Conservation (phyloP, 306 rosid genomes). For the Quillaja saponaria region DNA sequence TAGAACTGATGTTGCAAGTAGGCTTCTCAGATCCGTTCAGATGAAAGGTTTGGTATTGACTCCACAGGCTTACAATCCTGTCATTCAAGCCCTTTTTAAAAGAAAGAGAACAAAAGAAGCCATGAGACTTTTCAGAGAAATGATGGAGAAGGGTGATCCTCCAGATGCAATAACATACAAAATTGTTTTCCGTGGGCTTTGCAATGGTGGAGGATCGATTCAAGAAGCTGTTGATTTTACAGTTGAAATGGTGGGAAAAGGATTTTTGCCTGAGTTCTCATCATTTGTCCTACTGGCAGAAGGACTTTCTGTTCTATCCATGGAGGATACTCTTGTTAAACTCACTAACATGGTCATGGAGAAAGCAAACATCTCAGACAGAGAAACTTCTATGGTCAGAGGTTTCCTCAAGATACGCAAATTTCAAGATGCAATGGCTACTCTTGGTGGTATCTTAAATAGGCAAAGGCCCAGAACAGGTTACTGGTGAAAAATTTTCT, state of each 20-base stretch:
- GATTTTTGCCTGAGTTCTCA: conserved; percentile 63
- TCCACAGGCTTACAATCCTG: conserved; percentile 81
- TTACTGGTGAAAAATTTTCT: conserved; percentile 30
- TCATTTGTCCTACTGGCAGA: conserved; percentile 78
- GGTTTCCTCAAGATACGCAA: conserved; percentile 78
- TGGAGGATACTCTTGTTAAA: conserved; percentile 69
- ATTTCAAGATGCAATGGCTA: conserved; percentile 79
- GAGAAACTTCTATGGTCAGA: conserved; percentile 62
- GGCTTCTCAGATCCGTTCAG: conserved; percentile 81
- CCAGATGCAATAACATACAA: conserved; percentile 75
- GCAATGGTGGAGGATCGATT: conserved; percentile 87
- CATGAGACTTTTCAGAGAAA: conserved; percentile 85
- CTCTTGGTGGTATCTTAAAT: conserved; percentile 66
- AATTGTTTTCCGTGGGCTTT: conserved; percentile 83
- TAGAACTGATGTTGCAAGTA: conserved; percentile 71
- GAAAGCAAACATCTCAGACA: conserved; percentile 57
- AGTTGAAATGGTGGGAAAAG: conserved; percentile 75
- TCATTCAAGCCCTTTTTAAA: conserved; percentile 66
- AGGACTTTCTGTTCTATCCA: conserved; percentile 79
- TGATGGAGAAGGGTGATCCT: conserved; percentile 73
- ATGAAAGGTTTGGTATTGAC: conserved; percentile 83
- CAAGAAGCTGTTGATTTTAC: conserved; percentile 83
- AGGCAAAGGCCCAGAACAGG: conserved; percentile 49
- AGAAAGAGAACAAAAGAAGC: conserved; percentile 78
- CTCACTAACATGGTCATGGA: conserved; percentile 73